These are phyloP conservation scores for Mycena filopes DNA, from an alignment of 768 basidiomycete genomes.

Conservation along the genomic window DNA sequence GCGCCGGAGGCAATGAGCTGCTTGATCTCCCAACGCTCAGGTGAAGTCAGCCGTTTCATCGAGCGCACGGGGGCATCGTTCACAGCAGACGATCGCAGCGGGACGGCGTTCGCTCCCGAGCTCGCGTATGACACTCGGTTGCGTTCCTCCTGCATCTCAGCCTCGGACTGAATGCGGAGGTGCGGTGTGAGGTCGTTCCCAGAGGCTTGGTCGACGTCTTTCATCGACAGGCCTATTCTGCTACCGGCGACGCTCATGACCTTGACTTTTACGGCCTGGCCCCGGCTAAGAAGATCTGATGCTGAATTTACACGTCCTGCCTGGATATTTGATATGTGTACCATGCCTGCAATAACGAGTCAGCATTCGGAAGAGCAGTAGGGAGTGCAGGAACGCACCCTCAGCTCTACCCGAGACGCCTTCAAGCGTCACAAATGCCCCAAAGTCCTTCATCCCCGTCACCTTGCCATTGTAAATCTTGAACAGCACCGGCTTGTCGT, in stretches of 20 bases:
- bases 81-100: constrained; percentile 67
- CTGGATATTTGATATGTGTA: constrained; percentile 95
- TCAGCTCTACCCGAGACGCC: constrained; percentile 88
- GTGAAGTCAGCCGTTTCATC: constrained; percentile 92
- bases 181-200: constrained; percentile 96
- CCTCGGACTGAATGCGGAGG: constrained; percentile 92
- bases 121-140: constrained; percentile 68
- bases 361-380: constrained; percentile 20
- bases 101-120: constrained; percentile 89
- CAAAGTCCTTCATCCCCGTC: constrained; percentile 91
- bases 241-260: constrained; percentile 92
- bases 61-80: constrained; percentile 70
- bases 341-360: constrained; percentile 74
- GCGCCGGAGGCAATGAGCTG: constrained; percentile 97
- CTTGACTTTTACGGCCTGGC: constrained; percentile 93
- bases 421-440: constrained; percentile 92
- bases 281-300: constrained; percentile 84
- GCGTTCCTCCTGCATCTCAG: constrained; percentile 89
- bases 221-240: constrained; percentile 92
- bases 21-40: constrained; percentile 99
- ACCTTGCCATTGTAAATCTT: constrained; percentile 95
- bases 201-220: constrained; percentile 93
- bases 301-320: constrained; percentile 88
- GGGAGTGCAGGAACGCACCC: constrained; percentile 62
- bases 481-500: constrained; percentile 89